phyloP scores from a whole-genome alignment of 192 early-diverging fungal species.

The Mortierella alpina region DNA sequence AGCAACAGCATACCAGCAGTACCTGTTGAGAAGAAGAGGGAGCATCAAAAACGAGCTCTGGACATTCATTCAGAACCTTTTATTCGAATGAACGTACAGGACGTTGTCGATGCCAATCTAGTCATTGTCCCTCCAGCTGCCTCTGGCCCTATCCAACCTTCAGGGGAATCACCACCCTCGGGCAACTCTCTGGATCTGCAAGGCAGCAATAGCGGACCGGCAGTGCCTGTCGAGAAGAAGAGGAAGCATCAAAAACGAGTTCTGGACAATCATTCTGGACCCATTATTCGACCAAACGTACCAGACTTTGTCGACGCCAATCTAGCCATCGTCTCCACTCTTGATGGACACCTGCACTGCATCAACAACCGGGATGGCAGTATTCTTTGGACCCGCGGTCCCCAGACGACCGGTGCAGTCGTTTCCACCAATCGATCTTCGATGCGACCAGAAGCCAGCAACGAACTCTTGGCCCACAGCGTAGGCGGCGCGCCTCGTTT shows the following conservation, averaged over 20 bases:
- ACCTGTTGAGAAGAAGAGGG: background rate
- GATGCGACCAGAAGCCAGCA: background rate
- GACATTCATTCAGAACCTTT: slow-evolving; percentile 13
- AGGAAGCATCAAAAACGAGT: slow-evolving; percentile 18
- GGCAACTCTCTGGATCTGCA: too few species aligned
- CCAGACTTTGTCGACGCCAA: slow-evolving; percentile 23
- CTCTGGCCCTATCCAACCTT: too few species aligned
- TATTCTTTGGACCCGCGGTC: slow-evolving; percentile 69
- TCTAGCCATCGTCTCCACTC: slow-evolving; percentile 73
- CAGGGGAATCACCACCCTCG: too few species aligned
- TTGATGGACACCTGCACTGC: slow-evolving; percentile 81
- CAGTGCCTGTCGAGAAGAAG: background rate
- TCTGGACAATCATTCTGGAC: slow-evolving; percentile 9
- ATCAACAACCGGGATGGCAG: slow-evolving; percentile 65
- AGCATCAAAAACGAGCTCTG: slow-evolving; percentile 11
- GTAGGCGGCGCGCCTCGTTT: slow-evolving; percentile 7
- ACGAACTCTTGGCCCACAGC: background rate
- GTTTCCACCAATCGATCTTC: slow-evolving; percentile 48
- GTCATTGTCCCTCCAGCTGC: slow-evolving; percentile 57
- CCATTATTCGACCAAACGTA: background rate
- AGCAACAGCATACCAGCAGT: too few species aligned
- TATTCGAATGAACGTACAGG: slow-evolving; percentile 3
- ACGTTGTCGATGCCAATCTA: slow-evolving; percentile 36
- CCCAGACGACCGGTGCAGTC: slow-evolving; percentile 62
- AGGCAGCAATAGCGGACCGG: too few species aligned